These are phyloP conservation scores for Aspergillus fumigatiaffinis DNA, from an alignment of 2,329 filamentous ascomycete species.

Conservation along the genomic window DNA sequence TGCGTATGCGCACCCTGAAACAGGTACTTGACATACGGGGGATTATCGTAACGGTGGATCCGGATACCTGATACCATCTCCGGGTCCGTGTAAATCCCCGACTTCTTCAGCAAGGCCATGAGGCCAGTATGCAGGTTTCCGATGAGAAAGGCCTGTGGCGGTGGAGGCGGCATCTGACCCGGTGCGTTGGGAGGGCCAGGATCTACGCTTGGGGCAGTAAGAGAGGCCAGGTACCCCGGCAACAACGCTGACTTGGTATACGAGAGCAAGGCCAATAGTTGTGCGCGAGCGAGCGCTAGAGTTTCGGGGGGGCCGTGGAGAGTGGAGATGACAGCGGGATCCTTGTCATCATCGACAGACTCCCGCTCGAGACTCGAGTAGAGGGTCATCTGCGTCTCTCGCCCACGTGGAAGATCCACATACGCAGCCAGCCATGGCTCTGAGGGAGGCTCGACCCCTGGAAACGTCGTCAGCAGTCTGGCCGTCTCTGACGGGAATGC, in stretches of 20 bases:
- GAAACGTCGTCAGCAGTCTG: constrained; percentile 31
- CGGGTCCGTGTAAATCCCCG: constrained; percentile 11
- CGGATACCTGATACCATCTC: constrained; percentile 18
- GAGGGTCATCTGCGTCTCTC: constrained; percentile 40
- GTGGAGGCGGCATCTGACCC: constrained; percentile 22
- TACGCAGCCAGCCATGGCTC: constrained; percentile 39
- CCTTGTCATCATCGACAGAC: constrained; percentile 2
- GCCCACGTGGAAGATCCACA: constrained; percentile 37
- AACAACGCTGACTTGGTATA: constrained; percentile 24
- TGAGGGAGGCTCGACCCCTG: constrained; percentile 7
- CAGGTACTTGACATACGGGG: constrained; percentile 36
- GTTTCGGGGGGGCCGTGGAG: constrained; percentile 6
- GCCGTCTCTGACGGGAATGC: constrained; percentile 30
- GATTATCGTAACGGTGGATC: constrained; percentile 26
- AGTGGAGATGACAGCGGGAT: constrained; percentile 6
- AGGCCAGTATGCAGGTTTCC: constrained; percentile 36
- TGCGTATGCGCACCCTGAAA: constrained; percentile 18
- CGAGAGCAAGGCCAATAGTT: constrained; percentile 26
- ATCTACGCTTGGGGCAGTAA: background rate
- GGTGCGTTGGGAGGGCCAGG: background rate
- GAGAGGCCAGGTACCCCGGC: constrained; percentile 23
- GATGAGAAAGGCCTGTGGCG: constrained; percentile 31
- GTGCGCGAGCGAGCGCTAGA: constrained; percentile 18
- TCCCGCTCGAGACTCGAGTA: constrained; percentile 40
- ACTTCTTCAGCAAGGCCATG: constrained; percentile 22